Percentiles rank a stretch among this genome's conserved stretches.
Conservation (phyloP, 345 rosid species). For the Sapria himalayana region DNA sequence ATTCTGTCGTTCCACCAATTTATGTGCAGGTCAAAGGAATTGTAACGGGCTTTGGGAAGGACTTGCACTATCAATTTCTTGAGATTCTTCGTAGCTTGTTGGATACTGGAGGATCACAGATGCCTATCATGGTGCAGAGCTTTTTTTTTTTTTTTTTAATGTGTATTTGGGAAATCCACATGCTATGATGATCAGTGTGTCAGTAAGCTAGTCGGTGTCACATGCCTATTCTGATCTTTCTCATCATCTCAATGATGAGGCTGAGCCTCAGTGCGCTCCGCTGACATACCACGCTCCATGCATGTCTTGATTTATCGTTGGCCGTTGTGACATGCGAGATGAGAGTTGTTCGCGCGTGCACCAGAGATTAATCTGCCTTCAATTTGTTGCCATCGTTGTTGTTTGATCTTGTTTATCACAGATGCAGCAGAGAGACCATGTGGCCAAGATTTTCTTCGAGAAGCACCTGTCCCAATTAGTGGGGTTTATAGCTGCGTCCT, state of each 20-base stretch:
- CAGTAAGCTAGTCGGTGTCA: no score
- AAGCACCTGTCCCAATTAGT: constrained; percentile 73
- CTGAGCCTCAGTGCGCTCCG: no score
- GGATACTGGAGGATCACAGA: constrained; percentile 86
- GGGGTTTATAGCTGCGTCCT: constrained; percentile 67
- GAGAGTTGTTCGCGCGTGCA: no score
- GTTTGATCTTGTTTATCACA: constrained; percentile 5
- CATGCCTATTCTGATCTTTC: no score
- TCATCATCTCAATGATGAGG: no score
- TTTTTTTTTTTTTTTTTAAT: no score
- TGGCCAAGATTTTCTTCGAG: constrained; percentile 84
- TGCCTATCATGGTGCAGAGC: constrained; percentile 11
- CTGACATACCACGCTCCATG: no score
- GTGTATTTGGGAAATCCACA: no score
- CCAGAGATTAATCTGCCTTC: background rate
- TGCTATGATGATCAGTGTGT: no score
- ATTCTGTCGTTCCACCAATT: no score
- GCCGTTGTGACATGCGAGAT: no score
- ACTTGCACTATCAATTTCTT: constrained; percentile 95
- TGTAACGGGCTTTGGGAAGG: constrained; percentile 83
- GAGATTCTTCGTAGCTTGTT: constrained; percentile 90
- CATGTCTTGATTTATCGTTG: no score
- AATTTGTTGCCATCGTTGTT: background rate
- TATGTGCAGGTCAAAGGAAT: constrained; percentile 70
- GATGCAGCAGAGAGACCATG: constrained; percentile 63